Evolutionary conservation across 2,329 filamentous ascomycete genomes (phyloP).

Genomic region (Microsporum audouinii): DNA sequence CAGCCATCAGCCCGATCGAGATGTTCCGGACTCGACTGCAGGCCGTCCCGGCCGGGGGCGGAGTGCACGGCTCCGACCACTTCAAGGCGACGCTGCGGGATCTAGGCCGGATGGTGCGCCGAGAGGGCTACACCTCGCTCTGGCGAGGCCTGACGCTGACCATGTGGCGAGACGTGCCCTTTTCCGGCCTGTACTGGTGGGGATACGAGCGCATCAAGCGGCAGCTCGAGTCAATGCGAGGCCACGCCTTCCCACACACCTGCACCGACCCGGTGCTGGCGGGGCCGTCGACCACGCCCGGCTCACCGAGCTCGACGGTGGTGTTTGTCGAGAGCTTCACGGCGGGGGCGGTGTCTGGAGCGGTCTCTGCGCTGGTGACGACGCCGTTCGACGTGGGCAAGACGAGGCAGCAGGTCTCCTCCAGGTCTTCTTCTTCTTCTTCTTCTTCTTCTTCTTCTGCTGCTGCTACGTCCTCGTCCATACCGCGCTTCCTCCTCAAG

Average conservation of each 20-base stretch:
- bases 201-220: conserved; percentile 81
- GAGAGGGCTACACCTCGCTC: conserved; percentile 65
- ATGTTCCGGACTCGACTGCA: conserved; percentile 90
- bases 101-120: conserved; percentile 65
- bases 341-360: conserved; percentile 72
- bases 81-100: conserved; percentile 68
- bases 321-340: conserved; percentile 84
- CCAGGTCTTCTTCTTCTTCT: neutral
- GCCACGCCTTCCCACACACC: conserved; percentile 27
- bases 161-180: conserved; percentile 92
- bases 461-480: conserved; percentile 34
- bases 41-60: conserved; percentile 46
- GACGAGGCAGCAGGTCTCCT: conserved; percentile 69
- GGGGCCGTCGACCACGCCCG: neutral
- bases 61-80: conserved; percentile 45
- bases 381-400: conserved; percentile 97
- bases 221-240: conserved; percentile 56
- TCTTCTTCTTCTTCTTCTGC: no score
- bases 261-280: neutral
- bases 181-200: conserved; percentile 96
- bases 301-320: conserved; percentile 55
- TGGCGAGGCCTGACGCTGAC: conserved; percentile 88
- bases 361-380: conserved; percentile 74
- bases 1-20: conserved; percentile 79
- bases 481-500: conserved; percentile 75